Conservation (phyloP, 495 filamentous ascomycete species). For the Letharia columbiana region DNA sequence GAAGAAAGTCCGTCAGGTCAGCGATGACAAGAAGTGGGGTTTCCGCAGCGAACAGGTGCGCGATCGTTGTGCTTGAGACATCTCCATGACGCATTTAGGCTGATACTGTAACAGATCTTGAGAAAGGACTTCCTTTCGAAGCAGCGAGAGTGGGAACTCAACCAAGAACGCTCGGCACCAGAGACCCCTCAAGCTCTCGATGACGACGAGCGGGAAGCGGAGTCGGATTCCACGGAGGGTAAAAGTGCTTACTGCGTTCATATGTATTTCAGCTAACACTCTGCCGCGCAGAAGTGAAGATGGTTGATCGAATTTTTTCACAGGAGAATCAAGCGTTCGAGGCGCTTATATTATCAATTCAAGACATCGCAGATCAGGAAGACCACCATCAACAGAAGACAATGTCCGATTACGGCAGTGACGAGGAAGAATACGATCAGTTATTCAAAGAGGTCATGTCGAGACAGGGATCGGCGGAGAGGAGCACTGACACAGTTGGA, state of each 20-base stretch:
- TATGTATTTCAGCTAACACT: background rate
- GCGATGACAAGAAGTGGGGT: conserved; percentile 61
- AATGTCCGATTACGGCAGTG: conserved; percentile 24
- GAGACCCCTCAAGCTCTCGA: conserved; percentile 20
- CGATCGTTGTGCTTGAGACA: background rate
- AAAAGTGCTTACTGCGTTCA: background rate
- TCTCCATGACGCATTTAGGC: background rate
- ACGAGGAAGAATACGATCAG: conserved; percentile 50
- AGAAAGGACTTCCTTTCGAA: conserved; percentile 39
- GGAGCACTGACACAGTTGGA: background rate
- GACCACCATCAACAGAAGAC: background rate
- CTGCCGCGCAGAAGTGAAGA: conserved; percentile 26
- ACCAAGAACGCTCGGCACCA: conserved; percentile 31
- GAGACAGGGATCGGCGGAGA: conserved; percentile 23
- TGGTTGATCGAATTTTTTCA: conserved; percentile 39
- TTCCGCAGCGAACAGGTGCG: conserved; percentile 69
- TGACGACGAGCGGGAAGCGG: conserved; percentile 36
- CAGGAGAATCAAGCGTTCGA: conserved; percentile 53
- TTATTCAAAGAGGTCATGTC: conserved; percentile 46
- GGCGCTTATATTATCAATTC: conserved; percentile 42
- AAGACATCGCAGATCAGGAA: conserved; percentile 19
- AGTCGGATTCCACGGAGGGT: conserved; percentile 13
- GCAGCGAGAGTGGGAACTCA: conserved; percentile 32
- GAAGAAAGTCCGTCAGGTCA: conserved; percentile 61
- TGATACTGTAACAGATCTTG: conserved; percentile 33